Percentiles rank a stretch among this genome's conserved stretches.
These are phyloP conservation scores for Raffaelea albimanens DNA, from an alignment of 2,329 filamentous ascomycete genomes.

Conservation along the genomic window DNA sequence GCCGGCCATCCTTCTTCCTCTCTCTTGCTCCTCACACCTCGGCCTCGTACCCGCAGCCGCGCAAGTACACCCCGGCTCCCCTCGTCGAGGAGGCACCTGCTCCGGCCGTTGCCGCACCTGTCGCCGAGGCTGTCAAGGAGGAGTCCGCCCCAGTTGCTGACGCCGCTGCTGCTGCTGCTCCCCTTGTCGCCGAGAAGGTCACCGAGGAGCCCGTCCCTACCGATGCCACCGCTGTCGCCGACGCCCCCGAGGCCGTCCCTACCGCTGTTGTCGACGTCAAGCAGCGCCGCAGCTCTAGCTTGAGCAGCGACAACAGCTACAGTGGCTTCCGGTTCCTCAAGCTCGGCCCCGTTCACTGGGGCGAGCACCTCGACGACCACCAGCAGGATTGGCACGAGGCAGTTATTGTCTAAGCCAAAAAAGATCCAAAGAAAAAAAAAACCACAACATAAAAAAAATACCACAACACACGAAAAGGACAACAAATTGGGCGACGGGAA, in stretches of 20 bases:
- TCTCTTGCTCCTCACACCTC: slow-evolving; percentile 50
- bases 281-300: slow-evolving; percentile 43
- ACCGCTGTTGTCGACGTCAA: slow-evolving; percentile 17
- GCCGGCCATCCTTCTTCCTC: slow-evolving; percentile 35
- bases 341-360: slow-evolving; percentile 55
- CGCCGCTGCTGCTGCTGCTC: background rate
- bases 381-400: slow-evolving; percentile 44
- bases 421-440: background rate
- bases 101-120: slow-evolving; percentile 15
- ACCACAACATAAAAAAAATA: background rate
- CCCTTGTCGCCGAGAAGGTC: slow-evolving; percentile 5
- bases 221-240: slow-evolving; percentile 16
- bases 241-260: slow-evolving; percentile 7
- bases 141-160: background rate
- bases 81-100: no score
- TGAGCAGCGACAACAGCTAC: slow-evolving; percentile 32
- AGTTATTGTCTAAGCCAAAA: slow-evolving; percentile 23
- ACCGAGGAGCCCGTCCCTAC: slow-evolving; percentile 12
- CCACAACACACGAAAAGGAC: no score
- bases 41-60: slow-evolving; percentile 40
- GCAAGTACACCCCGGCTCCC: slow-evolving; percentile 12
- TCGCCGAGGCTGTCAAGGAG: slow-evolving; percentile 16
- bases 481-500: no score
- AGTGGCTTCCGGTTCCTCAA: slow-evolving; percentile 45
- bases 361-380: slow-evolving; percentile 47